These are phyloP conservation scores for Lasiodiplodia sp. DNA, from an alignment of 2,329 filamentous ascomycete genomes.

Conservation along the genomic window DNA sequence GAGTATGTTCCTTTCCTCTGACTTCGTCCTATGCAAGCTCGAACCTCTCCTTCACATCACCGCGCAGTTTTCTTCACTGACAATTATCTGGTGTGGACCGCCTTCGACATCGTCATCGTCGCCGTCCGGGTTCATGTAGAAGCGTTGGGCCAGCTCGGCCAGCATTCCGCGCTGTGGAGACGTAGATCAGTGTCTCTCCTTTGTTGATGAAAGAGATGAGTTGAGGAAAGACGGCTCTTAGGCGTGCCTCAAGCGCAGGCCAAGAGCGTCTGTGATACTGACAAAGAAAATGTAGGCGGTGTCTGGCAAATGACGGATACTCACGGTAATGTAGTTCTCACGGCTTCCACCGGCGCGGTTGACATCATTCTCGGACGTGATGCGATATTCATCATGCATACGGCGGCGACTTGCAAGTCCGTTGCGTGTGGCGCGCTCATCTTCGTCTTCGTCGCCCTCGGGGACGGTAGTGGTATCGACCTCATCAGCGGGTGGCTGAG, in stretches of 20 bases:
- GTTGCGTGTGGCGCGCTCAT: slow-evolving; percentile 48
- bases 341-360: slow-evolving; percentile 64
- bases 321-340: slow-evolving; percentile 64
- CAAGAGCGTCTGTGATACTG: background rate
- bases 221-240: background rate
- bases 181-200: background rate
- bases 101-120: slow-evolving; percentile 33
- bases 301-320: slow-evolving; percentile 34
- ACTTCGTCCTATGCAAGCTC: too few relatives aligned
- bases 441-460: slow-evolving; percentile 43
- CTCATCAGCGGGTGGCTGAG: slow-evolving; percentile 27
- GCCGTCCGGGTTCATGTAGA: slow-evolving; percentile 38
- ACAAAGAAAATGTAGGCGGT: background rate
- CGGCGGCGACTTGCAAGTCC: slow-evolving; percentile 65
- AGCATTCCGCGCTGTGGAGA: slow-evolving; percentile 40
- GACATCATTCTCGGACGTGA: slow-evolving; percentile 68
- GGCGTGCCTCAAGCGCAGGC: background rate
- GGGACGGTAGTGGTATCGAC: slow-evolving; percentile 29
- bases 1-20: background rate
- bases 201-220: background rate
- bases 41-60: slow-evolving; percentile 9
- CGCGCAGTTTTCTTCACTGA: slow-evolving; percentile 23
- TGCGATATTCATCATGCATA: slow-evolving; percentile 67
- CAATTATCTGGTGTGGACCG: slow-evolving; percentile 8
- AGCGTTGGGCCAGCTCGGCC: slow-evolving; percentile 45